These are phyloP conservation scores for Microstegium vimineum DNA, from an alignment of 176 grass and related monocot species.

Conservation along the genomic window DNA sequence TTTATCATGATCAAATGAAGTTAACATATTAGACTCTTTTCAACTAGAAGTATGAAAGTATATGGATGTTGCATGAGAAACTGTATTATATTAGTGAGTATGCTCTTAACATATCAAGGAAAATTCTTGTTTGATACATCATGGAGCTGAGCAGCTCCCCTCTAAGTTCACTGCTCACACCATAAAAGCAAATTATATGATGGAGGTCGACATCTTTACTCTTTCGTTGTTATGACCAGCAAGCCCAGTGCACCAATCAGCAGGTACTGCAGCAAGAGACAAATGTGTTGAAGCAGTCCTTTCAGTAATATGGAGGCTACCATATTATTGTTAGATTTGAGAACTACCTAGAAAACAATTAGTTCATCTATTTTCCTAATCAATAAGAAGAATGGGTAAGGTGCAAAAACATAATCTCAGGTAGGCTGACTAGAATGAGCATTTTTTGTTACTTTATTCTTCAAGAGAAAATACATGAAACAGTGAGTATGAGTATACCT, in stretches of 20 bases:
- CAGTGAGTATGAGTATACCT: conserved; percentile 39
- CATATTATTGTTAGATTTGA: neutral
- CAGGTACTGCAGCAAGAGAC: conserved; percentile 56
- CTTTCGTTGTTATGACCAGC: conserved; percentile 70
- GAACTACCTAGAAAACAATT: neutral
- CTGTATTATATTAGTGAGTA: neutral
- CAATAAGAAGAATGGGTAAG: neutral
- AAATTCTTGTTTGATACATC: conserved; percentile 4
- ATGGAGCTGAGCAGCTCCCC: neutral
- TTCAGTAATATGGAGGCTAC: neutral
- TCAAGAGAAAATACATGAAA: neutral
- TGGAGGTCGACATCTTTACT: conserved; percentile 14
- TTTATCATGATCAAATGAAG: neutral
- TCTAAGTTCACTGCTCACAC: neutral
- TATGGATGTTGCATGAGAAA: neutral
- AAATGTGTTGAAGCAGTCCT: neutral
- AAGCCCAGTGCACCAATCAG: conserved; percentile 58
- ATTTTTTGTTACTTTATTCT: neutral
- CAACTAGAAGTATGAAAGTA: neutral
- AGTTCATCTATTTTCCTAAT: neutral
- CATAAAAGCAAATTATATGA: neutral
- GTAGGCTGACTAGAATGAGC: neutral
- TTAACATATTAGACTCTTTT: neutral
- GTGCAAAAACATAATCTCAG: neutral
- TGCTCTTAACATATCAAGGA: neutral